Evolutionary conservation across 2,329 filamentous ascomycete species (phyloP), one percentile per base, ranked within the genome.

Genomic region (Rutstroemia sp.): DNA sequence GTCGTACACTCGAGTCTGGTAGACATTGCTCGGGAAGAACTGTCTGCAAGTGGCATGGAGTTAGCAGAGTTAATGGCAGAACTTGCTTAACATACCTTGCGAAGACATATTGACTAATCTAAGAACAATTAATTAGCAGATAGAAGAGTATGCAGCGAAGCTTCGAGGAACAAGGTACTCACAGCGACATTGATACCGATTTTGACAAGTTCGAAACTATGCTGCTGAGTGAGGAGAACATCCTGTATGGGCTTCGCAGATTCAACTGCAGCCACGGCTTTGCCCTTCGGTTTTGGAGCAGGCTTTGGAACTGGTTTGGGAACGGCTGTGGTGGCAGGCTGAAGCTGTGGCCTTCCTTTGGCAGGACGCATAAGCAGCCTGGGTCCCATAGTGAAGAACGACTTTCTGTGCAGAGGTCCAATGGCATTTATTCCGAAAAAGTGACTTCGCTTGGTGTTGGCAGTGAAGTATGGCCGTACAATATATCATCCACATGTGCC

Each of bases 101-200:
- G 21, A 40, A 60, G 2, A 50, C 38, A 44, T 61, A 60, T 9
- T 48, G 52, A 25, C 61, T 61, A 14, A 63, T 57, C 61, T 63
- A 30, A 10, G 16, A 47, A n/a, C 21, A 21, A 4, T 21, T 16
- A 7, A 30, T 46, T 4, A 51, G 47, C 4, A 9, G 14, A 4
- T 17, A 2, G 16, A 5, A 39, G 27, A 25, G 9, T 16, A 30
- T 3, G 27, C 8, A 25, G 14, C 6, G 17, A n/a, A 8, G 38
- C 14, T 40, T 17, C 7, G 8, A 7, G 12, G n/a, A 17, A 17
- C 6, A 48, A 7, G 2, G 42, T 30, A 55, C 60, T 44, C 36
- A 61, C 60, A 39, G 54, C 52, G 45, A 52, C 56, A 46, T 48
- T 62, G n/a, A 61, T 49, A 17, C 55, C 59, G 6, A 54, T 59